Conservation (phyloP, 495 filamentous ascomycete species). For the Glarea lozoyensis region DNA sequence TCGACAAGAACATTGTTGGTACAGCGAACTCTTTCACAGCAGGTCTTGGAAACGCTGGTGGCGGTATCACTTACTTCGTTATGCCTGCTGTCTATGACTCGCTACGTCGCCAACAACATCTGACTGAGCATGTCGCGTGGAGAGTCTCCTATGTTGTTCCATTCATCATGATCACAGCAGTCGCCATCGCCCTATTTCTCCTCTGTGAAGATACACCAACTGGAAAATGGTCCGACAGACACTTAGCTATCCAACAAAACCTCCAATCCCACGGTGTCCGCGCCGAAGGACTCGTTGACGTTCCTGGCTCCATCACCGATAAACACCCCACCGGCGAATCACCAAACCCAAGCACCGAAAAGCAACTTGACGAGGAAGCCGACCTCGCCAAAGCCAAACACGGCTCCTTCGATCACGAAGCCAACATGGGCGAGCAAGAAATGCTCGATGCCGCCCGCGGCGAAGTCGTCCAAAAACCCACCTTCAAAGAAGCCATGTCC, state of each 20-base stretch:
- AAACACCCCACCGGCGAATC: slow-evolving; percentile 29
- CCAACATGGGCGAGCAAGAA: slow-evolving; percentile 42
- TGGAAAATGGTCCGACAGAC: slow-evolving; percentile 72
- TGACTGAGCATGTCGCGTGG: slow-evolving; percentile 65
- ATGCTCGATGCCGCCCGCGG: slow-evolving; percentile 48
- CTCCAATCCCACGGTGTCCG: slow-evolving; percentile 32
- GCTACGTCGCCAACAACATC: slow-evolving; percentile 48
- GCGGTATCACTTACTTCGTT: slow-evolving; percentile 80
- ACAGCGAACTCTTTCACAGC: slow-evolving; percentile 82
- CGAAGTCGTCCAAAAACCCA: slow-evolving; percentile 59
- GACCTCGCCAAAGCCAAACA: slow-evolving; percentile 24
- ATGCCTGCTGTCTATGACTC: slow-evolving; percentile 91
- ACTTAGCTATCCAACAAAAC: slow-evolving; percentile 34
- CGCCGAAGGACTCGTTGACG: slow-evolving; percentile 26
- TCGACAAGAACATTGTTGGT: slow-evolving; percentile 91
- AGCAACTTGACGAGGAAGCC: slow-evolving; percentile 21
- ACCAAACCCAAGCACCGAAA: slow-evolving; percentile 27
- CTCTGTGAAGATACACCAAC: slow-evolving; percentile 78
- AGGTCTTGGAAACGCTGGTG: slow-evolving; percentile 84
- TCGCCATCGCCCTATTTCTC: slow-evolving; percentile 60
- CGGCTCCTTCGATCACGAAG: slow-evolving; percentile 37
- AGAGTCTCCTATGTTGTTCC: slow-evolving; percentile 78
- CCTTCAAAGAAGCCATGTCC: slow-evolving; percentile 44
- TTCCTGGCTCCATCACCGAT: slow-evolving; percentile 21
- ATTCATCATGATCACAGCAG: slow-evolving; percentile 60